These are phyloP conservation scores for Lecanoromycetidae sp. DNA, from an alignment of 2,329 filamentous ascomycete species.

Conservation along the genomic window DNA sequence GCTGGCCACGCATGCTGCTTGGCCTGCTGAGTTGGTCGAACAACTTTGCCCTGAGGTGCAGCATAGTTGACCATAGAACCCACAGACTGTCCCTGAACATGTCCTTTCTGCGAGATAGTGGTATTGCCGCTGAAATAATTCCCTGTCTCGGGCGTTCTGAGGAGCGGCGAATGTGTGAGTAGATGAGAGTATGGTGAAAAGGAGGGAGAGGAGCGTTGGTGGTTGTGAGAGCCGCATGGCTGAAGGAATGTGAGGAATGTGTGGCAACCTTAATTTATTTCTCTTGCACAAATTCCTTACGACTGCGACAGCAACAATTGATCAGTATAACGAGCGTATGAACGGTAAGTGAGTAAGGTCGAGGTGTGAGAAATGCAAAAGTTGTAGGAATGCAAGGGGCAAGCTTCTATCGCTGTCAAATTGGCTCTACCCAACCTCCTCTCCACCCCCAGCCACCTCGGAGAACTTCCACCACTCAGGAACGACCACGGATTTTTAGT, in stretches of 20 bases:
- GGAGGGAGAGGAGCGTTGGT: slow-evolving; percentile 17
- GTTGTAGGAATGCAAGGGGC: slow-evolving; percentile 9
- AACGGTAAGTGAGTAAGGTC: slow-evolving; percentile 1
- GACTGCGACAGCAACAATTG: slow-evolving; percentile 6
- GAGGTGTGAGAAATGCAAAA: slow-evolving; percentile 2
- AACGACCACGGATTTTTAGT: neutral
- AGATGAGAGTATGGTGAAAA: slow-evolving; percentile 17
- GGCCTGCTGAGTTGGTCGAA: slow-evolving; percentile 36
- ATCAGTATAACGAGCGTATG: slow-evolving; percentile 7
- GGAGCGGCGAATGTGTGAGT: slow-evolving; percentile 10
- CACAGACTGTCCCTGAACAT: slow-evolving; percentile 38
- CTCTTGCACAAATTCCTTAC: neutral
- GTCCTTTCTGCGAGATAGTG: slow-evolving; percentile 20
- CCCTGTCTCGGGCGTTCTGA: slow-evolving; percentile 9
- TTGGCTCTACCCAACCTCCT: slow-evolving; percentile 13
- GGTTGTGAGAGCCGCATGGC: slow-evolving; percentile 16
- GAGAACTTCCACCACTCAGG: slow-evolving; percentile 2
- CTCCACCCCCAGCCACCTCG: slow-evolving; percentile 12
- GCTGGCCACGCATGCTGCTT: slow-evolving; percentile 35
- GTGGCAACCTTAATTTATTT: neutral
- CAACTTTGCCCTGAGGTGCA: slow-evolving; percentile 36
- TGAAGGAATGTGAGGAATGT: slow-evolving; percentile 10
- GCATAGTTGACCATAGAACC: slow-evolving; percentile 41
- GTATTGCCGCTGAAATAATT: slow-evolving; percentile 12
- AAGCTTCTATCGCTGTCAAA: slow-evolving; percentile 13